phyloP scores from a whole-genome alignment of 768 basidiomycete species.

The Dacryopinax primogenitus region DNA sequence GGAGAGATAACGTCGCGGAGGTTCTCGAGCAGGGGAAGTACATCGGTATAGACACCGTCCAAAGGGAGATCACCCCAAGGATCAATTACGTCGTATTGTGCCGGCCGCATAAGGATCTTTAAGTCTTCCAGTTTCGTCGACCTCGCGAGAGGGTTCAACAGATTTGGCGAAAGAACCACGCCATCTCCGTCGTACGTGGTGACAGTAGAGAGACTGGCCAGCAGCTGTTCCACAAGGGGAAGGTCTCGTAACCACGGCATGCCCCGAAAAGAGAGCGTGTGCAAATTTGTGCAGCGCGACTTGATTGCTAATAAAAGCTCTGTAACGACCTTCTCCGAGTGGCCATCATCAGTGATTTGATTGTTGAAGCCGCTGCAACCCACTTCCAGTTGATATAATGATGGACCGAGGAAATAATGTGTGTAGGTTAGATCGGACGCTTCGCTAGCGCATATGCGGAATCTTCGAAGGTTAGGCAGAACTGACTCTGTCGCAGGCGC shows the following conservation, averaged over 20 bases:
- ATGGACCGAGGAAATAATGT: neutral
- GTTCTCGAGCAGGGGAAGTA: neutral
- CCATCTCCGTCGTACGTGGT: neutral
- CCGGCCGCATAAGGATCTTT: neutral
- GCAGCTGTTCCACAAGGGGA: neutral
- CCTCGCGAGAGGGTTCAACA: neutral
- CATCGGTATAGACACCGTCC: neutral
- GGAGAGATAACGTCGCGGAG: neutral
- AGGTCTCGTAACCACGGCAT: slow-evolving; percentile 1
- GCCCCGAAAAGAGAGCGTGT: neutral
- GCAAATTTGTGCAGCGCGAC: neutral
- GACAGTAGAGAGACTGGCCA: neutral
- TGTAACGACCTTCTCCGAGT: neutral
- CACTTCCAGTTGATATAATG: neutral
- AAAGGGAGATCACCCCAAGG: neutral
- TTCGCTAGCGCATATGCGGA: neutral
- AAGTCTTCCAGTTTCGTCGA: neutral
- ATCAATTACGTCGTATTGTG: neutral
- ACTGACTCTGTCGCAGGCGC: neutral
- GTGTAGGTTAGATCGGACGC: neutral
- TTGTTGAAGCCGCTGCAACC: neutral
- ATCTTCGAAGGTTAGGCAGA: neutral
- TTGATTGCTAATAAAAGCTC: neutral
- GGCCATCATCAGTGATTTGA: neutral
- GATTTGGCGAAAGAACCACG: neutral